Base-by-base conservation (phyloP, 306 rosid genomes). In the Vigna mungo region DNA sequence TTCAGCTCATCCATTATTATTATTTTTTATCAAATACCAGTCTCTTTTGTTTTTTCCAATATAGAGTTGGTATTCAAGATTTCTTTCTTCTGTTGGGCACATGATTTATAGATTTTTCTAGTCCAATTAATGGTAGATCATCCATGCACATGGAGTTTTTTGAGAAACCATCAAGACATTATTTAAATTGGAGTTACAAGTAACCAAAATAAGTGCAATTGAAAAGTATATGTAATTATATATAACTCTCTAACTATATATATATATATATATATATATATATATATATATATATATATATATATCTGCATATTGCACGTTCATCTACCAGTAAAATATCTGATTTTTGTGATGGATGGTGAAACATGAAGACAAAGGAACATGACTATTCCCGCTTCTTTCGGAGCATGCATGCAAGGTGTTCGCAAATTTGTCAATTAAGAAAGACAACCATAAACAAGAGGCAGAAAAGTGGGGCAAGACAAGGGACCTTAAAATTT, bases 351-450 rank as follows among this genome's bases (percentile, higher is more conserved):
- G 82, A 59, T 25, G 2, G 39, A 64, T 32, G 18, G 37, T 7
- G 77, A 67, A 32, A 67, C 48, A 72, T 68, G 32, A 75, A 48
- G 82, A 78, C 82, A 75, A 16, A 65, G 34, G 68, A 82, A 85
- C 82, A 36, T 75, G 88, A 12, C 39, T 16, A 8, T 15, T 75
- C 71, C 72, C 68, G 75, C 36, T 52, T 12, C 41, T 32, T 71
- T 18, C 20, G 84, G 80, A 27, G 23, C 41, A 51, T 62, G 81
- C 80, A 75, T 71, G 84, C 86, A 78, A 63, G 39, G 34, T 65
- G 81, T 74, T 75, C 3, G 76, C 27, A 76, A 39, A 70, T 9
- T 62, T 80, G 79, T 53, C 32, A 36, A 58, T 15, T 10, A 37
- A 32, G 59, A 17, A 52, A 53, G 46, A 61, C 74, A 76, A 61